Evolutionary conservation across 176 grass and related monocot genomes (phyloP), one percentile per base, ranked within the genome.

Genomic region (Avena insularis): DNA sequence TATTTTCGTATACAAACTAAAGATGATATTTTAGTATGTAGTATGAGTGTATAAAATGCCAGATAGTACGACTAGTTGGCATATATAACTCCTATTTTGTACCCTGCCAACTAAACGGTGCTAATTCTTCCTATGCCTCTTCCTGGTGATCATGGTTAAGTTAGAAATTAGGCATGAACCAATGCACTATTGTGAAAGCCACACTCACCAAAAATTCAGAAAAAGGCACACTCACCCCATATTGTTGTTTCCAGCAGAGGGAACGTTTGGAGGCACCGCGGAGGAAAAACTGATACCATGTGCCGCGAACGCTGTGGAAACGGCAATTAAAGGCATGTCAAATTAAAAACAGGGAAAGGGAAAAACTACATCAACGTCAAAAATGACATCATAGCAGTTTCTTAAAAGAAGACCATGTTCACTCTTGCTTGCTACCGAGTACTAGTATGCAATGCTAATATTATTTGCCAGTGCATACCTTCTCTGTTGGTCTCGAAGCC

Each of bases 231-330:
- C 72, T 84, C 88, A 95, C 93, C 88, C 93, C 38, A 47, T 91
- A 9, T 19, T 91, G 55, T 71, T 86, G 29, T 77, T 64, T 66
- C 83, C 91, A 53, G 75, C 84, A 38, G 82, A 88, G 27, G 85
- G 83, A 31, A 87, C 54, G 64, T 64, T 85, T 65, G 84, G 84
- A 81, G 78, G 73, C 50, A 33, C 48, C 2, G 81, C 68, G 31
- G 88, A 55, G 14, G 82, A 84, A 77, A 92, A 95, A 78, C 81
- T 87, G 50, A 90, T 93, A 53, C 88, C 88, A 21, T 88, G 88
- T 21, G 93, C 91, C 6, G 84, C 83, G 43, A 92, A 88, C 36
- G 85, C 88, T 95, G 88, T 48, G 46, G 16, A 74, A 73, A 87
- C 48, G 81, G 8, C 19, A 82, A 2, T 61, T 0, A 40, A 46